phyloP scores from a whole-genome alignment of 1,139 yeast genomes.

The Protomyces arabidopsidicola region DNA sequence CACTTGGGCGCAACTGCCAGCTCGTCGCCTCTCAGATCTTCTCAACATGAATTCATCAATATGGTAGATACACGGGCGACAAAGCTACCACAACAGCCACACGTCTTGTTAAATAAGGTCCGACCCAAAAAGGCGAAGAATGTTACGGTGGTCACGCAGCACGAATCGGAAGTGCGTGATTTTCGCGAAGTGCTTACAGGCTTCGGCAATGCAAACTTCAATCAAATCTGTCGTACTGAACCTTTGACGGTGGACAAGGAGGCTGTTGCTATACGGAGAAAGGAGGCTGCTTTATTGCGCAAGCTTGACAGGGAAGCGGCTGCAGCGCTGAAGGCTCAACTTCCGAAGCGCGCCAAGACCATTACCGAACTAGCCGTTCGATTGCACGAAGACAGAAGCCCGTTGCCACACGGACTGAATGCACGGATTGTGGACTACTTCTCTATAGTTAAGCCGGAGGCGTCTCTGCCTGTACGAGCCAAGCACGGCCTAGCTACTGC shows the following conservation, averaged over 20 bases:
- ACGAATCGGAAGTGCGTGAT: not conserved
- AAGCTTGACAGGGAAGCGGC: not conserved
- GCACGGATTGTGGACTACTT: not conserved
- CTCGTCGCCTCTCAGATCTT: not conserved
- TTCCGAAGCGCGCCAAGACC: not conserved
- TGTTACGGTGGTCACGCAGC: not conserved
- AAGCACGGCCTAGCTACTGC: not conserved
- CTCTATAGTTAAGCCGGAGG: not conserved
- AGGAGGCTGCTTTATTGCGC: not conserved
- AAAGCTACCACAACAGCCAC: not conserved
- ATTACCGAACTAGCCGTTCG: not conserved
- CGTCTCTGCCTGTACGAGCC: not conserved
- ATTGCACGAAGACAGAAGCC: not conserved
- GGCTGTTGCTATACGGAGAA: not conserved
- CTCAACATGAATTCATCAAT: not conserved
- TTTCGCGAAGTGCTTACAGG: conserved; percentile 1
- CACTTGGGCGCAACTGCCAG: not conserved
- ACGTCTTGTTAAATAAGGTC: not conserved
- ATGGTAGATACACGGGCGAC: not conserved
- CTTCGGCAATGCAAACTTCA: not conserved
- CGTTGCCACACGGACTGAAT: not conserved
- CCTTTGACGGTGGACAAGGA: not conserved
- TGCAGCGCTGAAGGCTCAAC: not conserved
- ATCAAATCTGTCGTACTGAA: not conserved
- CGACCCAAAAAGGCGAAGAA: not conserved